phyloP scores from a whole-genome alignment of 495 filamentous ascomycete genomes.

The Chaetomium fimeti region DNA sequence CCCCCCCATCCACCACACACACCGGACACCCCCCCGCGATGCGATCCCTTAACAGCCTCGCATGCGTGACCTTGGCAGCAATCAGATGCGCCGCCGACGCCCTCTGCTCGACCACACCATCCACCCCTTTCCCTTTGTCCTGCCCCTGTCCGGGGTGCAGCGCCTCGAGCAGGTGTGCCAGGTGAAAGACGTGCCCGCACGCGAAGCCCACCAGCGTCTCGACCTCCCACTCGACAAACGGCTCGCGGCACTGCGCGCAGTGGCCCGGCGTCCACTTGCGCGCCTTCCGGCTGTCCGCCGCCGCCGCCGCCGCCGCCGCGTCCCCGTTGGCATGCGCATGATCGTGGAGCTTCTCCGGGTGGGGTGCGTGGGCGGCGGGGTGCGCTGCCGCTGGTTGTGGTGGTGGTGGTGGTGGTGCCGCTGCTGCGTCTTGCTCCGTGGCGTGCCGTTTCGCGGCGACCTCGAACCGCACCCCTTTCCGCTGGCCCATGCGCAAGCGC shows the following conservation, averaged over 20 bases:
- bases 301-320: constrained; percentile 16
- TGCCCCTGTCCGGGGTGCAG: constrained; percentile 43
- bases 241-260: constrained; percentile 62
- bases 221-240: constrained; percentile 60
- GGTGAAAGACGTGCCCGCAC: constrained; percentile 88
- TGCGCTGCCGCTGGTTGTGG: not conserved
- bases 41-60: constrained; percentile 69
- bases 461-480: constrained; percentile 85
- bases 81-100: constrained; percentile 45
- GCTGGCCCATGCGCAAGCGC: constrained; percentile 69
- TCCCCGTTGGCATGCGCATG: constrained; percentile 21
- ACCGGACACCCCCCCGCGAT: constrained; percentile 70
- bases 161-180: constrained; percentile 67
- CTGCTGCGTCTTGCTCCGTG: constrained; percentile 22
- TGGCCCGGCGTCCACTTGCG: constrained; percentile 47
- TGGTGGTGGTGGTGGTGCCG: constrained; percentile 1
- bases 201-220: constrained; percentile 87
- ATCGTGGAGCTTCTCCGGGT: constrained; percentile 6
- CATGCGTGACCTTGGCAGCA: constrained; percentile 85
- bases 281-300: constrained; percentile 5
- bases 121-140: constrained; percentile 23
- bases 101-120: constrained; percentile 24
- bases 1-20: constrained; percentile 42
- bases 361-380: not conserved
- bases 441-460: constrained; percentile 48